Evolutionary conservation across 331 rosid species (phyloP), one percentile per base, ranked within the genome.

Genomic region (Acacia pycnantha): DNA sequence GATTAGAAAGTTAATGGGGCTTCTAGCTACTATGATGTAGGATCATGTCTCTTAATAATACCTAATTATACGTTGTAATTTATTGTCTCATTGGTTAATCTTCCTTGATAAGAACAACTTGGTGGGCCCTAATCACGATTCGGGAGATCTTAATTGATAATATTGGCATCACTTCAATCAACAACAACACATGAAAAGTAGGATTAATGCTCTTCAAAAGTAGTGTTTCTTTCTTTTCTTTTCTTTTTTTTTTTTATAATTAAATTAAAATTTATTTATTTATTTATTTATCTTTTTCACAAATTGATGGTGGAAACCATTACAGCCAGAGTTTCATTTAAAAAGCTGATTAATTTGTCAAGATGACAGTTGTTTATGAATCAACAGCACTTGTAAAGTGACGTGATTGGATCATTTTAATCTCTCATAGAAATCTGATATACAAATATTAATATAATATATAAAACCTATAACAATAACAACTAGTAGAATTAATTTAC

Each of bases 81-180:
- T 84, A 70, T 77, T 26, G 70, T 77, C 83, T 81, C 71, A 79
- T 90, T 85, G 88, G 87, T 56, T 87, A 31, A 67, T 50, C 44
- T 82, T 86, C 79, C 56, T 86, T 84, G 82, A 84, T 84, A 84
- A 89, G 82, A 93, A 89, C 92, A 88, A 90, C 83, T 87, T 82
- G 90, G 94, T 85, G 95, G 98, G 92, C 80, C 98, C 90, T 83
- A 48, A 18, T 80, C 72, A 86, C 74, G 98, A 94, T 94, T 90
- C 59, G 90, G 94, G 90, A 72, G 74, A 94, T 92, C 98, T 92
- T 88, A 84, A 82, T 77, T 87, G 98, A 94, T 90, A 89, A 92
- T 88, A 87, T 85, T 72, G 84, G 92, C 90, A 90, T 92, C 98
- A 93, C 83, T 88, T 94, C 93, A 90, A 94, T 90, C 93, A 88